phyloP scores from a whole-genome alignment of 2,329 filamentous ascomycete species.

The Nakataea oryzae region DNA sequence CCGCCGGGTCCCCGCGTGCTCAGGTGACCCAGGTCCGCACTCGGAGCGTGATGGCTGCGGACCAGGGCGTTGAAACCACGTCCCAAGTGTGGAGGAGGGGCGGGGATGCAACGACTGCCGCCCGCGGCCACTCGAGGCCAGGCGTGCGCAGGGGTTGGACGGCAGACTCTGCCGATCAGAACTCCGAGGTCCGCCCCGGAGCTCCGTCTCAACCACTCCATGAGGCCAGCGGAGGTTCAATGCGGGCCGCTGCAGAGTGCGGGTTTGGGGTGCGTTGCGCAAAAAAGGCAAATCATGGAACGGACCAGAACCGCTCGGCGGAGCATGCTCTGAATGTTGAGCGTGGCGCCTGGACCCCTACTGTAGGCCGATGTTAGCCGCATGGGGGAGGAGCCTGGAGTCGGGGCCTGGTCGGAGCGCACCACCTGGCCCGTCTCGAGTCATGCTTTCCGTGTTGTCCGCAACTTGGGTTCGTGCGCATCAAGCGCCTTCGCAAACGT shows the following conservation, averaged over 20 bases:
- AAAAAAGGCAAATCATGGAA: background rate
- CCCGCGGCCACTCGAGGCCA: background rate
- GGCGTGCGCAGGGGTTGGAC: background rate
- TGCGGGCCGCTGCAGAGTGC: background rate
- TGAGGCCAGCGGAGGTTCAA: background rate
- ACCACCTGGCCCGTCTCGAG: background rate
- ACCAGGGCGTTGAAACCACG: background rate
- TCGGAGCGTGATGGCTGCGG: background rate
- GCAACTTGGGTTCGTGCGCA: background rate
- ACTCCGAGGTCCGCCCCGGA: too few species aligned
- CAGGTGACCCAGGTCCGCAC: background rate
- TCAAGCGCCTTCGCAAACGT: background rate
- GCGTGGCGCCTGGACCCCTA: background rate
- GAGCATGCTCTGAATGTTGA: too few species aligned
- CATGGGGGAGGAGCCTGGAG: too few species aligned
- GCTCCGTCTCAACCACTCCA: background rate
- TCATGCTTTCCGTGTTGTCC: background rate
- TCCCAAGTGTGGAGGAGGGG: background rate
- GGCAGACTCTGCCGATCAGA: background rate
- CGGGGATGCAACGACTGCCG: background rate
- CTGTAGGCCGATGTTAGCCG: too few species aligned
- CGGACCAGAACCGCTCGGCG: too few species aligned
- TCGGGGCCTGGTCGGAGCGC: too few species aligned
- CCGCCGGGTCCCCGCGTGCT: too few species aligned
- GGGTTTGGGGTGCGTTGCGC: background rate